These are phyloP conservation scores for Suhomyces sp. DNA, from an alignment of 805 yeast species.

Conservation along the genomic window DNA sequence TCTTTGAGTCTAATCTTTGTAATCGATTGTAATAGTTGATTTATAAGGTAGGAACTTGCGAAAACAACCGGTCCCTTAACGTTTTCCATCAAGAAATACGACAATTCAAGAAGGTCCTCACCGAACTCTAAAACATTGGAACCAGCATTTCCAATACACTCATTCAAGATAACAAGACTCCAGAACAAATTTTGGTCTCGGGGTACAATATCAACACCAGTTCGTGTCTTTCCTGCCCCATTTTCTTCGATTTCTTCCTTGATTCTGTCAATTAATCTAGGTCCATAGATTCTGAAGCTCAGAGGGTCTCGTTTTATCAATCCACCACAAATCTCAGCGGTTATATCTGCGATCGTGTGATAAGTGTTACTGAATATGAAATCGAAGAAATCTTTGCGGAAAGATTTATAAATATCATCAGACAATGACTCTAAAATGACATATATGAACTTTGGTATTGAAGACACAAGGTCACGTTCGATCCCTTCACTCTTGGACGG, in stretches of 20 bases:
- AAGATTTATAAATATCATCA: constrained; percentile 49
- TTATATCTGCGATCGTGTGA: constrained; percentile 61
- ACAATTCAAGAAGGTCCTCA: constrained; percentile 47
- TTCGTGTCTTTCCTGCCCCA: constrained; percentile 76
- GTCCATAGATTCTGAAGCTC: constrained; percentile 42
- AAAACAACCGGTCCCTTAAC: constrained; percentile 68
- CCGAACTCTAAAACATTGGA: constrained; percentile 42
- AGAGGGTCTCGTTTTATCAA: constrained; percentile 64
- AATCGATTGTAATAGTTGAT: constrained; percentile 62
- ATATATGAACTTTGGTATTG: constrained; percentile 37
- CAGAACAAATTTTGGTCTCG: constrained; percentile 76
- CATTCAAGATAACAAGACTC: constrained; percentile 67
- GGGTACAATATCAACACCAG: constrained; percentile 65
- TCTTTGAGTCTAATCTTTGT: constrained; percentile 62
- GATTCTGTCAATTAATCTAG: constrained; percentile 51
- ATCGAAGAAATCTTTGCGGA: constrained; percentile 50
- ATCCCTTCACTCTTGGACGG: constrained; percentile 50
- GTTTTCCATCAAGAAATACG: constrained; percentile 41
- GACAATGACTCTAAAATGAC: constrained; percentile 56
- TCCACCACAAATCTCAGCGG: constrained; percentile 72
- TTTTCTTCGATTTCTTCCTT: constrained; percentile 68
- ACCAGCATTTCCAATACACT: constrained; percentile 70
- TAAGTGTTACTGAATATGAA: constrained; percentile 60
- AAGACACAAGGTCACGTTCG: constrained; percentile 45
- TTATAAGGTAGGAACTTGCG: constrained; percentile 60